Conservation (phyloP, 139 green algal species). For the Micractinium sp. region DNA sequence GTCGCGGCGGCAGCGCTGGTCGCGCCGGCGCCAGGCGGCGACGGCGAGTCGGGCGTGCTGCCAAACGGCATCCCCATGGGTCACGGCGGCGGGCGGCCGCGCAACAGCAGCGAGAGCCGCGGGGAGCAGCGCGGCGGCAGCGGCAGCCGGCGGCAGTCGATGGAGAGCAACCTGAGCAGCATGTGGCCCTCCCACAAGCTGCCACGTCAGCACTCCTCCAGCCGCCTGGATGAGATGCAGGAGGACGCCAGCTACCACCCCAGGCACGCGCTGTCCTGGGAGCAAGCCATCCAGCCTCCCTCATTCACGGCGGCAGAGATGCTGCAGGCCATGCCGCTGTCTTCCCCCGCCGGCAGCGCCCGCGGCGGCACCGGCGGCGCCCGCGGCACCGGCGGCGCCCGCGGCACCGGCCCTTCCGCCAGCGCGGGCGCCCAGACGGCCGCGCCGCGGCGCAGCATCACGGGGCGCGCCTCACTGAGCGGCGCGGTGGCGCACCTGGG, state of each 20-base stretch:
- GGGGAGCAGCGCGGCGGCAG: neutral
- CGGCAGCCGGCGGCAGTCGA: slow-evolving; percentile 17
- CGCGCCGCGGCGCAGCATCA: neutral
- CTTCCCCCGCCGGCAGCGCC: neutral
- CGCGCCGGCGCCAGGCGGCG: neutral
- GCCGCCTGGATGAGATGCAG: neutral
- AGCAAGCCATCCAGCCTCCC: slow-evolving; percentile 9
- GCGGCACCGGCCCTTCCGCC: no score
- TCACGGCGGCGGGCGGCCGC: neutral
- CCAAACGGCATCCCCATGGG: neutral
- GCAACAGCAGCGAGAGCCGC: neutral
- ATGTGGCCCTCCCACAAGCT: slow-evolving; percentile 18
- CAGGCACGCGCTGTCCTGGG: slow-evolving; percentile 3
- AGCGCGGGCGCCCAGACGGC: slow-evolving; percentile 40
- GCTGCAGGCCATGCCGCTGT: slow-evolving; percentile 11
- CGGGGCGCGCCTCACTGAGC: neutral
- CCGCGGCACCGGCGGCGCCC: no score
- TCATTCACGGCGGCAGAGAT: slow-evolving; percentile 22
- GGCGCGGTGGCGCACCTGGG: neutral
- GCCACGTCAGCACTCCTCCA: neutral
- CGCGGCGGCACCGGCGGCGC: no score
- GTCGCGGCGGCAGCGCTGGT: neutral
- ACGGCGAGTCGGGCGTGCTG: neutral
- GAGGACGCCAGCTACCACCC: slow-evolving; percentile 6
- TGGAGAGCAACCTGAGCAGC: slow-evolving; percentile 8